phyloP scores from a whole-genome alignment of 2,329 filamentous ascomycete genomes.

The Tolypocladium pustulatum region DNA sequence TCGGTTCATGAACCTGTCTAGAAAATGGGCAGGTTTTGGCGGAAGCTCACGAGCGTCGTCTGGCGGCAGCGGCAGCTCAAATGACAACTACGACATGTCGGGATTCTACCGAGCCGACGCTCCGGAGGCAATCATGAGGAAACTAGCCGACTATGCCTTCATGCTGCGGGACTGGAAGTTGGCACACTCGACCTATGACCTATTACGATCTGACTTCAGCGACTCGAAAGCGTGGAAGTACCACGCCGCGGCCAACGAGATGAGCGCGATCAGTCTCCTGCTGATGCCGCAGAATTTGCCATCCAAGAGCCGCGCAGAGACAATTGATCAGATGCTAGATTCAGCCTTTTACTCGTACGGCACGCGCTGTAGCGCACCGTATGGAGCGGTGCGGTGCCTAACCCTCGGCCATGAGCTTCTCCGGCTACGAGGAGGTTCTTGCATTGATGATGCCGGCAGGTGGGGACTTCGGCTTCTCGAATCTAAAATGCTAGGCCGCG shows the following conservation, averaged over 20 bases:
- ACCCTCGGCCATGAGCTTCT: constrained; percentile 72
- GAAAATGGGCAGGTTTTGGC: constrained; percentile 79
- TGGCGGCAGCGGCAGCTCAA: constrained; percentile 35
- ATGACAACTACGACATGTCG: constrained; percentile 66
- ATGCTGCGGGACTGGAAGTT: constrained; percentile 97
- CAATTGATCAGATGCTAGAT: constrained; percentile 78
- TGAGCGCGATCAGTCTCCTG: constrained; percentile 78
- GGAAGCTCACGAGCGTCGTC: constrained; percentile 50
- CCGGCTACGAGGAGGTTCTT: constrained; percentile 66
- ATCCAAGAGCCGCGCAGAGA: constrained; percentile 69
- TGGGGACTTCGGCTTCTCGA: constrained; percentile 80
- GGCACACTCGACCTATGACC: constrained; percentile 82
- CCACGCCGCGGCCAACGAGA: constrained; percentile 88
- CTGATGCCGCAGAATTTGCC: constrained; percentile 62
- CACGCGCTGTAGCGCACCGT: constrained; percentile 69
- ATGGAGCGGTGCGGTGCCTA: constrained; percentile 70
- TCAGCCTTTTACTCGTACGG: constrained; percentile 88
- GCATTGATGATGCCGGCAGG: constrained; percentile 74
- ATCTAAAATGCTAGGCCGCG: constrained; percentile 58
- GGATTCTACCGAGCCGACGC: constrained; percentile 79
- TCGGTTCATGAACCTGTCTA: constrained; percentile 88
- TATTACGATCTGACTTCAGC: constrained; percentile 77
- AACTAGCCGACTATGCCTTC: constrained; percentile 88
- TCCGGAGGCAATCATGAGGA: constrained; percentile 84
- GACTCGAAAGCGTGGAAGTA: constrained; percentile 97